Evolutionary conservation across 148 eudicot genomes (phyloP).

Genomic region (Nepenthes mirabilis): DNA sequence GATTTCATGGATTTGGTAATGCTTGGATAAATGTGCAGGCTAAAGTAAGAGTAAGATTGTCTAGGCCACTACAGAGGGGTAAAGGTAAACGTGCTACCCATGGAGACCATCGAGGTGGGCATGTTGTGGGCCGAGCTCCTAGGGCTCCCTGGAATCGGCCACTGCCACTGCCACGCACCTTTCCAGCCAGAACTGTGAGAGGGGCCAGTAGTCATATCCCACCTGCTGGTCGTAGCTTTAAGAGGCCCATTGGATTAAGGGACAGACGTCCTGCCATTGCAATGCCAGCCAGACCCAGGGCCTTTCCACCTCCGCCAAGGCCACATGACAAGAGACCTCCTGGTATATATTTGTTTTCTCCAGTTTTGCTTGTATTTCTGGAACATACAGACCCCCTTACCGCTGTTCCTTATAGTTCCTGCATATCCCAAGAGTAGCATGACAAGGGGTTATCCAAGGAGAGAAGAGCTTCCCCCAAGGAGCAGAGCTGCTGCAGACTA

Average conservation of each 20-base stretch:
- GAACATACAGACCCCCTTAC: constrained; percentile 1
- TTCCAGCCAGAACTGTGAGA: constrained; percentile 46
- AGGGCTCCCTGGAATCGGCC: constrained; percentile 78
- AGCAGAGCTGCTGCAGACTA: constrained; percentile 66
- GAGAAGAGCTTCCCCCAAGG: constrained; percentile 68
- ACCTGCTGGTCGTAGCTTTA: constrained; percentile 42
- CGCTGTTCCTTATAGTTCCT: constrained; percentile 32
- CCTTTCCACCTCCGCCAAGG: constrained; percentile 60
- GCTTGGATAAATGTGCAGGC: constrained; percentile 27
- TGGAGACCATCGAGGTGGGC: constrained; percentile 39
- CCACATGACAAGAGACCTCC: constrained; percentile 84
- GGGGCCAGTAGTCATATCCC: constrained; percentile 38
- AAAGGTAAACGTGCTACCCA: constrained; percentile 58
- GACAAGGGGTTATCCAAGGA: constrained; percentile 60
- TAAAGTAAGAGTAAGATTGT: constrained; percentile 85
- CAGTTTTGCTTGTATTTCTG: not conserved
- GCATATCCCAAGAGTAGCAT: constrained; percentile 69
- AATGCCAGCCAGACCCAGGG: constrained; percentile 55
- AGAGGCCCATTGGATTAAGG: constrained; percentile 45
- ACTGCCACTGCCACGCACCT: constrained; percentile 26
- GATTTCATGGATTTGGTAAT: not conserved
- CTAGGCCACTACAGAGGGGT: constrained; percentile 85
- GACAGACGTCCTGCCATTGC: constrained; percentile 56
- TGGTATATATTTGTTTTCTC: constrained; percentile 33
- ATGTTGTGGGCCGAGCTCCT: constrained; percentile 32